phyloP scores from a whole-genome alignment of 257 asterid genomes.

The Rehmannia glutinosa region DNA sequence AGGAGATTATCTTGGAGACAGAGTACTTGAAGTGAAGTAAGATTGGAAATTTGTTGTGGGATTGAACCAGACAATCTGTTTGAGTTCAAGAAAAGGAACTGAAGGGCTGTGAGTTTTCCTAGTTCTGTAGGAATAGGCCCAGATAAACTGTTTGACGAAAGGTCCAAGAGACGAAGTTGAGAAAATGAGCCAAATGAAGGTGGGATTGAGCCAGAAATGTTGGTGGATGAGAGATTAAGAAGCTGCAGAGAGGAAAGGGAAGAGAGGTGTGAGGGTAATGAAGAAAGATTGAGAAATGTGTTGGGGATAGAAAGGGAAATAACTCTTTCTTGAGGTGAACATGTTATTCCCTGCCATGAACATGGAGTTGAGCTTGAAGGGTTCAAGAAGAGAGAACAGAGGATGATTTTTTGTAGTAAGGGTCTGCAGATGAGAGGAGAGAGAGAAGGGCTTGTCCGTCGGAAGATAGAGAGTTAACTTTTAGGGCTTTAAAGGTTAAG shows the following conservation, averaged over 20 bases:
- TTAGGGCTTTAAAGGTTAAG: not conserved
- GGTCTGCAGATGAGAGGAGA: constrained; percentile 54
- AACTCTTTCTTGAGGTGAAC: constrained; percentile 85
- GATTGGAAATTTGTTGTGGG: constrained; percentile 61
- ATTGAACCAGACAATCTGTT: constrained; percentile 59
- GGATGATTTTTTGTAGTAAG: constrained; percentile 51
- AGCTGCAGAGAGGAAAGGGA: constrained; percentile 77
- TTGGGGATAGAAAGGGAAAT: constrained; percentile 79
- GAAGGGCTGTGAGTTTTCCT: constrained; percentile 50
- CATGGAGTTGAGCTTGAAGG: constrained; percentile 73
- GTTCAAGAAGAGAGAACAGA: constrained; percentile 66
- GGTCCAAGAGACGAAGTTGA: constrained; percentile 63
- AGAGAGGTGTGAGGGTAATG: constrained; percentile 61
- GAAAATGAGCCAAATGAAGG: constrained; percentile 60
- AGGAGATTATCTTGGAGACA: constrained; percentile 83
- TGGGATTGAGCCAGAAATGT: constrained; percentile 65
- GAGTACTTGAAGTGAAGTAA: constrained; percentile 67
- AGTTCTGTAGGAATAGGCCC: constrained; percentile 66
- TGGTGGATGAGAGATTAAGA: constrained; percentile 81
- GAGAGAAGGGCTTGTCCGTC: constrained; percentile 89
- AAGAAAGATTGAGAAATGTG: constrained; percentile 76
- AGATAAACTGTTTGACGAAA: constrained; percentile 66
- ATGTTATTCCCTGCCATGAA: constrained; percentile 89
- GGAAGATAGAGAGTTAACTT: constrained; percentile 48
- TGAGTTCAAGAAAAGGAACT: constrained; percentile 75